Conservation (phyloP, 2,329 filamentous ascomycete genomes). For the Aureobasidium sp. region DNA sequence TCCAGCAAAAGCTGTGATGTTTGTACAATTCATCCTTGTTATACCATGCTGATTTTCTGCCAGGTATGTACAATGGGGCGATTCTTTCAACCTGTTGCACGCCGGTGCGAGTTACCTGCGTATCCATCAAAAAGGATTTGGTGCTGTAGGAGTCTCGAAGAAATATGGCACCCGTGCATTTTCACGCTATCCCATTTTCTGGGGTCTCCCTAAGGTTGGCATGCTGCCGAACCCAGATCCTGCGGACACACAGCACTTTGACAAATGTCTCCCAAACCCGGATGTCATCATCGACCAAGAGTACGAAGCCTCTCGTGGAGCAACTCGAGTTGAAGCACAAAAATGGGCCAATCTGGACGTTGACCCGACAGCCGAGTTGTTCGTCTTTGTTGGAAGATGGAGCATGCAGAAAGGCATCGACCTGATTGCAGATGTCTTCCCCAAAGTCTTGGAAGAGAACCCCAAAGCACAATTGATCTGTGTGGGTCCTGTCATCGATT, state of each 20-base stretch:
- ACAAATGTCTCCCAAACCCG: constrained; percentile 45
- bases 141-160: constrained; percentile 59
- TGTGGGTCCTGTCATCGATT: constrained; percentile 60
- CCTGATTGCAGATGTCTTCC: constrained; percentile 61
- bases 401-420: constrained; percentile 63
- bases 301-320: constrained; percentile 47
- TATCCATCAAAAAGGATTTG: constrained; percentile 60
- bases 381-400: constrained; percentile 64
- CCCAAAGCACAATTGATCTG: constrained; percentile 55
- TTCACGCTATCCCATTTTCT: constrained; percentile 62
- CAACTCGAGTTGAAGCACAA: constrained; percentile 54
- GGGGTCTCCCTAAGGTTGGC: constrained; percentile 56
- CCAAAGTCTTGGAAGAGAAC: constrained; percentile 53
- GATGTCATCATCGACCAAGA: constrained; percentile 46
- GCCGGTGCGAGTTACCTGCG: constrained; percentile 59
- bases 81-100: constrained; percentile 61
- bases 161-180: constrained; percentile 63
- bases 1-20: no score
- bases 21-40: no score
- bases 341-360: constrained; percentile 59
- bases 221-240: constrained; percentile 60
- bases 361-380: constrained; percentile 54
- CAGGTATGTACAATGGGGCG: constrained; percentile 48
- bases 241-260: constrained; percentile 55
- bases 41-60: no score